Evolutionary conservation across 2,329 filamentous ascomycete species (phyloP), one percentile per base, ranked within the genome.

Genomic region (Ophiostoma piceae): DNA sequence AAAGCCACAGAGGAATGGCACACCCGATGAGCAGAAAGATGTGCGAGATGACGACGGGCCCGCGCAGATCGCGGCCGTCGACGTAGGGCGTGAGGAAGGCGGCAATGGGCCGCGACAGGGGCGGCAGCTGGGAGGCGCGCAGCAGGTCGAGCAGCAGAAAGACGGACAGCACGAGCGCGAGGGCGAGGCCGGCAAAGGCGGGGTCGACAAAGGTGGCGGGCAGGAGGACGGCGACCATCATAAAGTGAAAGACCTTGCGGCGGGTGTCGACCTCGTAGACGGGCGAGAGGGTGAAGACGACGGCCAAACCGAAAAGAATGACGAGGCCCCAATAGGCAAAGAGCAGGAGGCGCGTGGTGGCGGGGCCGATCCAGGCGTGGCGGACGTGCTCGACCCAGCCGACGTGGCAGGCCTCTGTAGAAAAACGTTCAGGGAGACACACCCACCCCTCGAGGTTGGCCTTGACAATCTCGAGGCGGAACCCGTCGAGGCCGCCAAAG

Each of bases 241-340:
- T 97, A 74, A 96, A 96, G 79, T 99, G 95, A 78, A 99, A 99
- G 32, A 98, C 92, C 79, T 99, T 99, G 67, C 95, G 88, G 67
- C 95, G 87, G 1, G 95, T 99, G 79, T 99, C 95, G 66, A 99
- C 94, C 79, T 97, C 94, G 74, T 91, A 94, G 67, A 92, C 82
- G 2, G 88, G 83, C 57, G 90, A 91, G 51, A 96, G 85, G 60
- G 84, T 87, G 68, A 95, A 87, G 8, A 97, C 92, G 3, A 91
- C 83, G 11, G 88, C 80, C 47, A 98, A 84, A 0, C 94, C 95
- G 1, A 87, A 77, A 19, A 86, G 77, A 19, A 98, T 84, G 69
- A 96, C 87, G 3, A 79, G 74, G 0, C 89, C 73, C 83, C 90
- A 98, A 82, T 97, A 97, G 88, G 85, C 74, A 89, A 90, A 78